Base-by-base conservation (phyloP, 306 rosid species). In the Quercus agrifolia region DNA sequence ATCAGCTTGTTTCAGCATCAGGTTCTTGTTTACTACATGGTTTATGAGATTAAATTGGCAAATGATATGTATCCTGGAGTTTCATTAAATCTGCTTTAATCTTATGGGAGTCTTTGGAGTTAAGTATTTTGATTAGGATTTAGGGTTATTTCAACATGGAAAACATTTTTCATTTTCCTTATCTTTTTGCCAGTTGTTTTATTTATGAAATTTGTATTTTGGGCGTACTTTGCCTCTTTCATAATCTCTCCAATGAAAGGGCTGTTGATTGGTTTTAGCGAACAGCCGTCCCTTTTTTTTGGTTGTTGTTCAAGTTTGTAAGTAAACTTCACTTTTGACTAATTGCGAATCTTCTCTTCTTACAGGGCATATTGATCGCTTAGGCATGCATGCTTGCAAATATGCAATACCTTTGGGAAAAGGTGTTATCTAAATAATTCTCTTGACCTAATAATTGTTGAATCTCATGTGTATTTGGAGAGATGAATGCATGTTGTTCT, bases 281-380 rank as follows among this genome's bases (percentile, higher is more conserved):
- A 68, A 20, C 20, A 4, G 19, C 10, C 9, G 2, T 17, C 21
- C 44, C 38, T 35, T 2, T 31, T 31, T 41, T 41, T 41, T 33
- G 12, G 46, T 41, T 38, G 41, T 35, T 35, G 41, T 35, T 8
- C 10, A 38, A 38, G 46, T 31, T 4, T 15, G 9, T 19, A 5
- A 2, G 11, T 13, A 28, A 4, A 38, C 11, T 27, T 1, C 10
- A 20, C 28, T 56, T 14, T 14, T 56, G 6, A 59, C 19, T 44
- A 23, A 38, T 12, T 3, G 61, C 25, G 2, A 56, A 55, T 14
- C 38, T 58, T 23, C 18, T 33, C 7, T 44, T 63, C 4, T 19
- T 71, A 20, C 85, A 82, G 81, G 54, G 4, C 71, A 5, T 72
- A 62, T 76, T 63, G 73, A 52, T 70, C 52, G 57, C 41, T 35